Evolutionary conservation across 2,329 filamentous ascomycete species (phyloP).

Genomic region (Pestalotiopsis sp.): DNA sequence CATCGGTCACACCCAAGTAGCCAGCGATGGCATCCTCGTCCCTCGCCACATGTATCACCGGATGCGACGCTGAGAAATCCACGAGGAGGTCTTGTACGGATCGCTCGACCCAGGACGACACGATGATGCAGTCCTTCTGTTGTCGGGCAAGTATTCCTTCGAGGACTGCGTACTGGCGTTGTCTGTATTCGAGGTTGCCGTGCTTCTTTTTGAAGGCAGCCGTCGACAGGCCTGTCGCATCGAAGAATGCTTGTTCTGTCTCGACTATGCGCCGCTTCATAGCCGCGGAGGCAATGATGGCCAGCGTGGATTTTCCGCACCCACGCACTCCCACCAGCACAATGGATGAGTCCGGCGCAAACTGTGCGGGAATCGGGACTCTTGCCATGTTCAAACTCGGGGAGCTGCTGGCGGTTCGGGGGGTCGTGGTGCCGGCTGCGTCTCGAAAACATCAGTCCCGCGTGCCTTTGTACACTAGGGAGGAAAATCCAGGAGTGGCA

Average conservation of each 20-base stretch:
- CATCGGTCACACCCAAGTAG: constrained; percentile 58
- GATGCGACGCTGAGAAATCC: constrained; percentile 63
- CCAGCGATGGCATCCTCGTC: constrained; percentile 64
- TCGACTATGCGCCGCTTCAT: constrained; percentile 70
- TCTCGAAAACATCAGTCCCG: not conserved
- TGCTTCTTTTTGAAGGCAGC: constrained; percentile 63
- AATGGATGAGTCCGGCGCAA: constrained; percentile 65
- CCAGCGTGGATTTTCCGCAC: constrained; percentile 74
- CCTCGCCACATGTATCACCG: constrained; percentile 69
- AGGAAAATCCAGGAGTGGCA: not conserved
- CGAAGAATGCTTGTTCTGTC: constrained; percentile 66
- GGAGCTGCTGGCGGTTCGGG: constrained; percentile 16
- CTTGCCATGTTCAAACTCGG: constrained; percentile 25
- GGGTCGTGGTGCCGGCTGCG: not conserved
- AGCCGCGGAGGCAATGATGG: constrained; percentile 72
- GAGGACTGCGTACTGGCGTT: constrained; percentile 62
- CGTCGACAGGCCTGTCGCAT: constrained; percentile 61
- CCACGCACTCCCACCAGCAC: constrained; percentile 73
- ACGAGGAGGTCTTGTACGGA: constrained; percentile 60
- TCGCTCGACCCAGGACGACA: constrained; percentile 71
- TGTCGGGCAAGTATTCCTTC: constrained; percentile 60
- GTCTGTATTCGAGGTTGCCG: constrained; percentile 62
- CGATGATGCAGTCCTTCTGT: constrained; percentile 63
- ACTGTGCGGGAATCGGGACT: constrained; percentile 28
- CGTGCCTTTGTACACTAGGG: not conserved